phyloP scores from a whole-genome alignment of 78 protist species.

The Dictyostelium brefeldianum region DNA sequence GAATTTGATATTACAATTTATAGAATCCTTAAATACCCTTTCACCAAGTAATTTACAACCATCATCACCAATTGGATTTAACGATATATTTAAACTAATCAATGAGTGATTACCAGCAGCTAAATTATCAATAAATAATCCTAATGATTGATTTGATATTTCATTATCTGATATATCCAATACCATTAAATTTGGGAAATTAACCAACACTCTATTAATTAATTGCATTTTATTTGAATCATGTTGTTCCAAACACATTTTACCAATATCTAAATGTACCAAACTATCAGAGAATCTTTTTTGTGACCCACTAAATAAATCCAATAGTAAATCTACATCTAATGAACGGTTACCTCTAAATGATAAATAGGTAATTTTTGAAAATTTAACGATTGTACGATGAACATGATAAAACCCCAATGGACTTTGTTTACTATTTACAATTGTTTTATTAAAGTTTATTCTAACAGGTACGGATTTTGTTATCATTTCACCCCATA shows the following conservation, averaged over 20 bases:
- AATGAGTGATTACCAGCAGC: not conserved
- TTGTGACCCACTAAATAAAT: constrained; percentile 1
- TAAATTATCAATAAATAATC: not conserved
- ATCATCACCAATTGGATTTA: not conserved
- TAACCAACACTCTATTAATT: not conserved
- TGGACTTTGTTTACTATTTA: not conserved
- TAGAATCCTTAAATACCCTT: not conserved
- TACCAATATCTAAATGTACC: constrained; percentile 13
- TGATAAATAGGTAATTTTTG: not conserved
- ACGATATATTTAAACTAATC: not conserved
- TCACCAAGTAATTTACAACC: not conserved
- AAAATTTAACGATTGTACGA: constrained; percentile 5
- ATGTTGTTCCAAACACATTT: not conserved
- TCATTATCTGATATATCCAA: constrained; percentile 14
- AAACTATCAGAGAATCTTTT: not conserved
- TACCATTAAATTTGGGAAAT: not conserved
- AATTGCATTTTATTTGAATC: constrained; percentile 8
- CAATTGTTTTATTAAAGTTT: not conserved
- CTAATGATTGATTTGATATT: not conserved
- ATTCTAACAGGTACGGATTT: not conserved
- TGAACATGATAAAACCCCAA: constrained; percentile 15
- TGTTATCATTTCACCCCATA: not conserved
- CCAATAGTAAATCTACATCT: not conserved
- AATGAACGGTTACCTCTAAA: constrained; percentile 1
- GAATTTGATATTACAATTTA: not conserved